Evolutionary conservation across 129 eudicot species (phyloP), one percentile per base, ranked within the genome.

Genomic region (Chrysanthemum lavandulifolium): DNA sequence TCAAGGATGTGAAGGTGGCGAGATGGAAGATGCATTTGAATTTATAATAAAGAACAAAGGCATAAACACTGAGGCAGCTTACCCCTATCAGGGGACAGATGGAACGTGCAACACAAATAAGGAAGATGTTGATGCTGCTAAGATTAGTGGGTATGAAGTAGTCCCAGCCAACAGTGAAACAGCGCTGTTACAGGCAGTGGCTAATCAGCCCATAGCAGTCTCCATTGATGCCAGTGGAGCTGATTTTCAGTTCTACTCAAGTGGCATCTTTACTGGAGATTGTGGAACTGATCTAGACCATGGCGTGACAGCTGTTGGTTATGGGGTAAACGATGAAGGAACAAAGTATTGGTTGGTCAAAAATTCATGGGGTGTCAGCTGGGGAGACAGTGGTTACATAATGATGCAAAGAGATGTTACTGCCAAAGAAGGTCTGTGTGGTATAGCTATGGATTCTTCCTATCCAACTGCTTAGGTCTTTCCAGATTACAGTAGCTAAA

Each of bases 321-420:
- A 62, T 51, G 81, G 81, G 18, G 36, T 61, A 12, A 61, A 6
- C 0, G 77, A 48, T 54, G 61, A 63, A 15, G 78, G 78, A 19
- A 15, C 31, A 4, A 73, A 73, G 31, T 72, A 71, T 63, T 80
- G 83, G 79, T 68, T 80, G 72, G 79, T 74, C 6, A 80, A 68
- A 59, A 82, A 78, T 15, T 68, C 79, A 8, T 73, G 73, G 82
- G 81, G 82, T 10, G 40, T 60, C 1, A 80, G 83, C 31, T 84
- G 88, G 88, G 88, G 88, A 0, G 84, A 81, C n/a, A 59, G 57
- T 18, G 89, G 89, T 25, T 85, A 85, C 33, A 78, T 85, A 45
- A 81, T 81, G 72, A 79, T 79, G 82, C 65, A 79, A 61, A 52
- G 87, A 69, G 87, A 58, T 65, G 64, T 83, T 61, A 64, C 27